Evolutionary conservation across 257 asterid genomes (phyloP).

Genomic region (Scutellaria galericulata): DNA sequence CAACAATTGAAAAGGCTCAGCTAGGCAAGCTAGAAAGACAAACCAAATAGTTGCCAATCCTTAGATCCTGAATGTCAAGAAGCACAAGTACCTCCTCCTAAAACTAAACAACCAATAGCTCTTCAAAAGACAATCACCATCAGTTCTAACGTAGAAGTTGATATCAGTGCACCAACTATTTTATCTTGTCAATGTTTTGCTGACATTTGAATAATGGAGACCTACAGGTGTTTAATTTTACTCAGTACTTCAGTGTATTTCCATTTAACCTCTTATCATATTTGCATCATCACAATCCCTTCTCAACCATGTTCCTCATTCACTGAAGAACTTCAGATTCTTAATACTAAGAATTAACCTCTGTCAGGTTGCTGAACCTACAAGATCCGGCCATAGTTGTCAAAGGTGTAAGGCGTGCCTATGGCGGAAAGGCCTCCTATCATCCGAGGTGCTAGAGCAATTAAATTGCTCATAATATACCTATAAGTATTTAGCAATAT

Average conservation of each 20-base stretch:
- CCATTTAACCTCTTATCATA: not conserved
- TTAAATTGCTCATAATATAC: too few relatives aligned
- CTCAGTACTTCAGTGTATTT: not conserved
- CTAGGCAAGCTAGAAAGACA: not conserved
- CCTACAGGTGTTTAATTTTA: constrained; percentile 5
- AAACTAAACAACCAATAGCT: constrained; percentile 5
- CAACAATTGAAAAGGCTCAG: not conserved
- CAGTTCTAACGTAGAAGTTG: constrained; percentile 9
- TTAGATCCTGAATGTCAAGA: not conserved
- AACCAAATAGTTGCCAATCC: not conserved
- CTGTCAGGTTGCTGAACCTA: too few relatives aligned
- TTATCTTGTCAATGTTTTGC: not conserved
- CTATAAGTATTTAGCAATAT: too few relatives aligned
- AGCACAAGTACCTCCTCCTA: not conserved
- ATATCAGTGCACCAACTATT: not conserved
- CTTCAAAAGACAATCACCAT: not conserved
- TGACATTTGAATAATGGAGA: constrained; percentile 17
- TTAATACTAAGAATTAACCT: constrained; percentile 2
- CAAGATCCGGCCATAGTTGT: not conserved
- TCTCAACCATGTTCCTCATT: constrained; percentile 17
- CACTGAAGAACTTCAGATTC: constrained; percentile 2
- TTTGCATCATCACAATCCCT: constrained; percentile 20
- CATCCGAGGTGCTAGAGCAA: too few relatives aligned
- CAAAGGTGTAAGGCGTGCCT: too few relatives aligned
- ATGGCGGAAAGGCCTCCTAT: too few relatives aligned